A percentile compares a stretch with the other conserved stretches of the same genome.
phyloP scores from a whole-genome alignment of 176 grass and related monocot genomes.

The Tillandsia leiboldiana region DNA sequence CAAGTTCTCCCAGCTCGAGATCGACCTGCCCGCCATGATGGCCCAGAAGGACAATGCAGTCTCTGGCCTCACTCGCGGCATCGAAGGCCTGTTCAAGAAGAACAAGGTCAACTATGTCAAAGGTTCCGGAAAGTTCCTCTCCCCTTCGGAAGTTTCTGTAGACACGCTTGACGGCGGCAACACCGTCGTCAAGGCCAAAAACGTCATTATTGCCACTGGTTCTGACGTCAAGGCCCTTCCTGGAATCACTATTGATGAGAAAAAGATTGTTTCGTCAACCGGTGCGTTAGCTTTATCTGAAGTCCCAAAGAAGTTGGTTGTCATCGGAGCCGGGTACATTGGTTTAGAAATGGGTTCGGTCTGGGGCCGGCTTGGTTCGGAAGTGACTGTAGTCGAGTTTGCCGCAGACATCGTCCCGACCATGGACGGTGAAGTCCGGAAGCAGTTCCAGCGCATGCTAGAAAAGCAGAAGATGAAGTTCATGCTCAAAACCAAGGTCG shows the following conservation, averaged over 20 bases:
- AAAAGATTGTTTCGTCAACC: constrained; percentile 98
- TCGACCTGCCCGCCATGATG: constrained; percentile 92
- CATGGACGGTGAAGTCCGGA: constrained; percentile 90
- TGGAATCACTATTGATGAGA: constrained; percentile 89
- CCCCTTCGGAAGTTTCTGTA: constrained; percentile 84
- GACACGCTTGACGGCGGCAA: constrained; percentile 73
- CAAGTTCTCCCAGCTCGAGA: constrained; percentile 71
- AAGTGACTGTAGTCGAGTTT: constrained; percentile 97
- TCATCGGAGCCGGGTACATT: constrained; percentile 95
- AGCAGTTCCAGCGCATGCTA: constrained; percentile 96
- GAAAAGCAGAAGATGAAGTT: constrained; percentile 99
- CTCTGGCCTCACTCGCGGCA: constrained; percentile 71
- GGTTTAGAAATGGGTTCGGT: constrained; percentile 99
- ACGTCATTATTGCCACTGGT: constrained; percentile 89
- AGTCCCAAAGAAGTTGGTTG: constrained; percentile 88
- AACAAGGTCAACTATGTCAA: constrained; percentile 98
- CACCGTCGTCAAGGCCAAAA: constrained; percentile 75
- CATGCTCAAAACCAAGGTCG: constrained; percentile 96
- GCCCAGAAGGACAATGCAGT: constrained; percentile 96
- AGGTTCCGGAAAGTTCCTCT: constrained; percentile 68
- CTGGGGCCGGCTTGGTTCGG: constrained; percentile 88
- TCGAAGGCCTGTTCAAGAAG: constrained; percentile 96
- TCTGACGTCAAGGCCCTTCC: constrained; percentile 94
- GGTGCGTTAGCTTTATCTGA: constrained; percentile 66
- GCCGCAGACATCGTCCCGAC: constrained; percentile 82